Percentiles rank a stretch among this genome's conserved stretches.
These are phyloP conservation scores for Porodaedalea pini DNA, from an alignment of 1,284 basidiomycete species.

Conservation along the genomic window DNA sequence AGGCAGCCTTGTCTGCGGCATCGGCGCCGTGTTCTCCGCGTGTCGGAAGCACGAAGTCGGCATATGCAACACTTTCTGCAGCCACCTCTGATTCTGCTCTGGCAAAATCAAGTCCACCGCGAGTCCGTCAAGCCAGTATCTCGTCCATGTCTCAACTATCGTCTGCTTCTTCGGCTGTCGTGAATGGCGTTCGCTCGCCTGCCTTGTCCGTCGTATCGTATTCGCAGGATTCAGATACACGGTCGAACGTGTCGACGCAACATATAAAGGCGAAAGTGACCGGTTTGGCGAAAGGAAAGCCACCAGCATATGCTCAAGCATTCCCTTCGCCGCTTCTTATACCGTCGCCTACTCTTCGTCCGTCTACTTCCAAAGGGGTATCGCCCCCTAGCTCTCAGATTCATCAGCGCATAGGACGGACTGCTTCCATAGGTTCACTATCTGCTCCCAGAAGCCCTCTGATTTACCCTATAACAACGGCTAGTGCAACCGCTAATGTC, in stretches of 20 bases:
- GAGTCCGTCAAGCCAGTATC: constrained; percentile 19
- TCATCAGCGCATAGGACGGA: constrained; percentile 38
- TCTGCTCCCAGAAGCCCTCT: constrained; percentile 25
- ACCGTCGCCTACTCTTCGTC: constrained; percentile 32
- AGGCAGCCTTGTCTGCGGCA: constrained; percentile 25
- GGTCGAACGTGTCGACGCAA: constrained; percentile 26
- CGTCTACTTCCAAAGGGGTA: constrained; percentile 27
- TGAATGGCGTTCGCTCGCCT: not conserved
- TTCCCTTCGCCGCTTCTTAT: constrained; percentile 27
- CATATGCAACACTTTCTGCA: constrained; percentile 6
- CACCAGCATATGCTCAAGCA: constrained; percentile 25
- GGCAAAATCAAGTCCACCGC: constrained; percentile 3
- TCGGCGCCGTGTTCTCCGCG: constrained; percentile 16
- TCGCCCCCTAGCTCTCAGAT: constrained; percentile 34
- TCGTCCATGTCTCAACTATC: constrained; percentile 20
- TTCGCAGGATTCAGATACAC: constrained; percentile 8
- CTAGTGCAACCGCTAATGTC: constrained; percentile 51
- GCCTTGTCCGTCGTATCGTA: constrained; percentile 11
- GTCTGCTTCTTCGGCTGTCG: constrained; percentile 5
- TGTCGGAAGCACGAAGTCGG: constrained; percentile 2
- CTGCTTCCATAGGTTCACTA: constrained; percentile 28
- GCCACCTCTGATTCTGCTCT: constrained; percentile 14
- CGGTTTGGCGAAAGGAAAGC: constrained; percentile 38
- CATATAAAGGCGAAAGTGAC: constrained; percentile 59
- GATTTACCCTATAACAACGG: constrained; percentile 57